phyloP scores from a whole-genome alignment of 2,329 filamentous ascomycete genomes.

The Colletotrichum abscissum region DNA sequence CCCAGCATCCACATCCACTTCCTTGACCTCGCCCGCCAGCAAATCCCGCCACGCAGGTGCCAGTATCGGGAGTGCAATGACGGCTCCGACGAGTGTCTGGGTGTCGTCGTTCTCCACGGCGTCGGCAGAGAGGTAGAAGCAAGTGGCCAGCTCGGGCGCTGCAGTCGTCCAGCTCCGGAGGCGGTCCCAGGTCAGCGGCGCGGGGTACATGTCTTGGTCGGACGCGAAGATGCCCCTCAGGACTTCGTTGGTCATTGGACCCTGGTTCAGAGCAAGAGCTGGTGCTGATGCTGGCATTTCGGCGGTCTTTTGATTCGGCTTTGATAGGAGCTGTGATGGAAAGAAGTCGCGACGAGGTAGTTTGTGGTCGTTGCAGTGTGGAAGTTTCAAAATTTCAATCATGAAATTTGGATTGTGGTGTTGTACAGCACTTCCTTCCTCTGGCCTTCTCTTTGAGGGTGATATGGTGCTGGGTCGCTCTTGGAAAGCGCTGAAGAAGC shows the following conservation, averaged over 20 bases:
- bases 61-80: slow-evolving; percentile 45
- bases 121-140: slow-evolving; percentile 35
- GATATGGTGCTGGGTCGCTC: not conserved
- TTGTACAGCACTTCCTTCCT: not conserved
- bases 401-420: not conserved
- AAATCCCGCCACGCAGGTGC: slow-evolving; percentile 42
- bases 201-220: slow-evolving; percentile 49
- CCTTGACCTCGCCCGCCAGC: slow-evolving; percentile 43
- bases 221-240: slow-evolving; percentile 41
- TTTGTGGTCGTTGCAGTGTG: not conserved
- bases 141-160: slow-evolving; percentile 42
- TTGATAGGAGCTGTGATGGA: not conserved
- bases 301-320: not conserved
- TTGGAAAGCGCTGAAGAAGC: not conserved
- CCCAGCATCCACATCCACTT: slow-evolving; percentile 41
- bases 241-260: slow-evolving; percentile 34
- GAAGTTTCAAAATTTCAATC: not conserved
- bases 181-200: slow-evolving; percentile 43
- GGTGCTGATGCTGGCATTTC: not conserved
- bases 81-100: slow-evolving; percentile 38
- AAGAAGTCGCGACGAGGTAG: not conserved
- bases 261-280: not conserved
- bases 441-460: not conserved
- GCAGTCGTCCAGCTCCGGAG: slow-evolving; percentile 43
- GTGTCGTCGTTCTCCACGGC: not conserved